phyloP scores from a whole-genome alignment of 352 stramenopile genomes.

The Globisporangium emineosum region DNA sequence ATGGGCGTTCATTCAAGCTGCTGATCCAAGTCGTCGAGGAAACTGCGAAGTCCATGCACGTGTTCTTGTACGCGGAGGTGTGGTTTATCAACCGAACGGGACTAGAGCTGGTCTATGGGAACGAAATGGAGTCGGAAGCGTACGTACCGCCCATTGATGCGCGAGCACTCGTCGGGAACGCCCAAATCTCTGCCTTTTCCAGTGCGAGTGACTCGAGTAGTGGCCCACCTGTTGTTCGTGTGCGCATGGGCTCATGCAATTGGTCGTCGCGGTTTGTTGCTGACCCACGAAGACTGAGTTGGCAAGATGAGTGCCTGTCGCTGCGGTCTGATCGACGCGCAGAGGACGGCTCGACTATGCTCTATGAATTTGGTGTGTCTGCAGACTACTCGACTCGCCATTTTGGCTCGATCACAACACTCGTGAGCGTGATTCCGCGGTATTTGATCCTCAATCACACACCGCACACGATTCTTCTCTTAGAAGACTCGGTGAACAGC shows the following conservation, averaged over 20 bases:
- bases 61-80: slow-evolving; percentile 59
- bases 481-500: slow-evolving; percentile 33
- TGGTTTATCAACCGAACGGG: slow-evolving; percentile 85
- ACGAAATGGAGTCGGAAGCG: slow-evolving; percentile 52
- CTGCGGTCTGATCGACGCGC: slow-evolving; percentile 30
- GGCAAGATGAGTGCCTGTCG: slow-evolving; percentile 80
- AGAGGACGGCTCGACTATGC: slow-evolving; percentile 28
- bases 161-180: slow-evolving; percentile 65
- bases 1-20: slow-evolving; percentile 65
- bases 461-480: slow-evolving; percentile 58
- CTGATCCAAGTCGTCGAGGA: slow-evolving; percentile 60
- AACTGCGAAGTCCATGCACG: slow-evolving; percentile 37
- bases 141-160: slow-evolving; percentile 55
- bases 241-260: slow-evolving; percentile 49
- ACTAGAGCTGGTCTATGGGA: slow-evolving; percentile 70
- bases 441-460: slow-evolving; percentile 76
- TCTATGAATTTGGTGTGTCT: slow-evolving; percentile 83
- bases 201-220: slow-evolving; percentile 25
- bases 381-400: slow-evolving; percentile 78
- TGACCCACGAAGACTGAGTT: slow-evolving; percentile 70
- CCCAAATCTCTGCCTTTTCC: slow-evolving; percentile 74
- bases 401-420: slow-evolving; percentile 79
- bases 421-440: slow-evolving; percentile 80
- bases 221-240: slow-evolving; percentile 41
- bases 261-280: slow-evolving; percentile 76